Evolutionary conservation across 768 basidiomycete species (phyloP).

Genomic region (Phanerodontia chrysosporium): DNA sequence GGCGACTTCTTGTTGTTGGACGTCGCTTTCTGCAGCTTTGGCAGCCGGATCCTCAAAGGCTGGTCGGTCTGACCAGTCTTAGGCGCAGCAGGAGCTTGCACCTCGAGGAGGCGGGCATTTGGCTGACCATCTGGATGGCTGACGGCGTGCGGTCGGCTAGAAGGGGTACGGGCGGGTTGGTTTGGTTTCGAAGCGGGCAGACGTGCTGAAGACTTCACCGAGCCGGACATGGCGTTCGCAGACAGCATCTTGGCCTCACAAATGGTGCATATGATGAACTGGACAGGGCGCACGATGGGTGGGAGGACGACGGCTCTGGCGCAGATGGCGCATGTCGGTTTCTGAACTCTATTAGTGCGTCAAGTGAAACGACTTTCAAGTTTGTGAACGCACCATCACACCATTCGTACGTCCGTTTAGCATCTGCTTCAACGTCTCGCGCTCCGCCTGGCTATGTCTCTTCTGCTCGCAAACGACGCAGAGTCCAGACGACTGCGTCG

Average conservation of each 20-base stretch:
- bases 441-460: background rate
- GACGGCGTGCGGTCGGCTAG: background rate
- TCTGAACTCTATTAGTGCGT: background rate
- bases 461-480: background rate
- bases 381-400: background rate
- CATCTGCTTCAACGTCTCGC: background rate
- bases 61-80: background rate
- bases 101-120: background rate
- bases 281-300: background rate
- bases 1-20: background rate
- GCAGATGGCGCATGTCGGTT: background rate
- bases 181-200: background rate
- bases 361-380: too few species aligned
- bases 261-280: conserved; percentile 4
- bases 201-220: background rate
- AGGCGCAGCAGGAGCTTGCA: background rate
- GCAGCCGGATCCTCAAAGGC: background rate
- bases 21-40: background rate
- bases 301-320: background rate
- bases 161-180: background rate
- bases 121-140: background rate
- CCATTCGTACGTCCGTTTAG: background rate
- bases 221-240: background rate
- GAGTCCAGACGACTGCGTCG: background rate
- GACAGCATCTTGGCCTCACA: background rate